A percentile compares a stretch with the other conserved stretches of the same genome.
Evolutionary conservation across 176 grass and related monocot genomes (phyloP).

Genomic region (Themeda triandra): DNA sequence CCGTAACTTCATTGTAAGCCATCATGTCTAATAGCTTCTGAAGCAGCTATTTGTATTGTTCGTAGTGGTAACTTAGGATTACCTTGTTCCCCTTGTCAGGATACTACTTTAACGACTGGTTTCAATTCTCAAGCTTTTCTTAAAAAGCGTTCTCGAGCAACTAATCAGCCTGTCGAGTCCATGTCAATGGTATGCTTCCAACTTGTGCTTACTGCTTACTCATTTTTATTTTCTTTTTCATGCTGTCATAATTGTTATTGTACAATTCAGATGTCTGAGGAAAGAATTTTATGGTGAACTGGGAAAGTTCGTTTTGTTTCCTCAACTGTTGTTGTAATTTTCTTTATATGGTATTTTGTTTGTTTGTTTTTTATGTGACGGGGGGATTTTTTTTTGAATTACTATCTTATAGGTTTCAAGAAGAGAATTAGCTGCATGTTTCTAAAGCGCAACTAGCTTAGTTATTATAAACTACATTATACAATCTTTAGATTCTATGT

Average conservation of each 20-base stretch:
- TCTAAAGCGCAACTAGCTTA: not conserved
- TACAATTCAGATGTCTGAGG: slow-evolving; percentile 1
- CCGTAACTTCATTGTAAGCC: slow-evolving; percentile 98
- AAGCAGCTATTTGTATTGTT: slow-evolving; percentile 21
- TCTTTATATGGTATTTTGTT: not conserved
- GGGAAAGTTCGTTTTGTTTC: slow-evolving; percentile 22
- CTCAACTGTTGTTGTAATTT: slow-evolving; percentile 6
- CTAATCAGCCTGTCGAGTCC: slow-evolving; percentile 80
- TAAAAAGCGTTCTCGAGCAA: slow-evolving; percentile 89
- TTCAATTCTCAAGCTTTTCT: slow-evolving; percentile 99
- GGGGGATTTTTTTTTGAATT: too few relatives aligned
- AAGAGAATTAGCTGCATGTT: not conserved
- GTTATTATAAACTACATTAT: not conserved
- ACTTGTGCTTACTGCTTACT: slow-evolving; percentile 16
- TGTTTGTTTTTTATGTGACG: not conserved
- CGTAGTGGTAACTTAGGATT: not conserved
- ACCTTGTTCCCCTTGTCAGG: slow-evolving; percentile 40
- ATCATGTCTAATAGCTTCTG: slow-evolving; percentile 28
- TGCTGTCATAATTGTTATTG: slow-evolving; percentile 23
- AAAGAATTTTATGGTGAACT: slow-evolving; percentile 5
- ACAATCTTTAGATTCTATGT: not conserved
- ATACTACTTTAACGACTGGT: slow-evolving; percentile 73
- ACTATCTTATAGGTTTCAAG: not conserved
- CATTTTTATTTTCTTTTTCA: slow-evolving; percentile 28
- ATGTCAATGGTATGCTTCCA: slow-evolving; percentile 89